Conservation (phyloP, 768 basidiomycete genomes). For the Termitomyces bulborhizus region DNA sequence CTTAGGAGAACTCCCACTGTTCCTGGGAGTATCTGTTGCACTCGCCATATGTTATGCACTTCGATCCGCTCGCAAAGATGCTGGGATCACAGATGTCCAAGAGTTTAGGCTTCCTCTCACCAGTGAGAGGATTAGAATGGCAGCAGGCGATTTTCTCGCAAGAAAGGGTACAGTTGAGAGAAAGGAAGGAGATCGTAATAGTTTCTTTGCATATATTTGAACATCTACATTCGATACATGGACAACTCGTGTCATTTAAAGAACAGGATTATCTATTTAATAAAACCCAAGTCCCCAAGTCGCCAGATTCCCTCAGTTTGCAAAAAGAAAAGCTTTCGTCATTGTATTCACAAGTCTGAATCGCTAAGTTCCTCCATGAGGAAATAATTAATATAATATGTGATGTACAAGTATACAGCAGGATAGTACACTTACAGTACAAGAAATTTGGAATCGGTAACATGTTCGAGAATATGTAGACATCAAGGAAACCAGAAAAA, state of each 20-base stretch:
- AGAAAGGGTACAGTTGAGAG: conserved; percentile 9
- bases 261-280: too few species aligned
- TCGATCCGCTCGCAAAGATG: conserved; percentile 12
- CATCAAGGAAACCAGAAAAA: neutral
- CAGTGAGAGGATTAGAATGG: conserved; percentile 12
- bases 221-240: neutral
- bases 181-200: conserved; percentile 4
- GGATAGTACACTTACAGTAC: neutral
- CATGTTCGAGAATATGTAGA: neutral
- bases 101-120: conserved; percentile 11
- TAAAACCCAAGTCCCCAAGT: too few species aligned
- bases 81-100: conserved; percentile 11
- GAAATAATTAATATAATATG: too few species aligned
- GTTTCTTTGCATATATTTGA: conserved; percentile 10
- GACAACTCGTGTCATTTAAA: too few species aligned
- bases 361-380: too few species aligned
- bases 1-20: conserved; percentile 11
- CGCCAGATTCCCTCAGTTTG: too few species aligned
- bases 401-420: neutral
- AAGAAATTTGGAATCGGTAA: neutral
- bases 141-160: conserved; percentile 12
- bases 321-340: too few species aligned
- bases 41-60: conserved; percentile 13
- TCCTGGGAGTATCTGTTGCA: conserved; percentile 12
- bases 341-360: too few species aligned